phyloP scores from a whole-genome alignment of 2,329 filamentous ascomycete genomes.

The Venturia carpophila region DNA sequence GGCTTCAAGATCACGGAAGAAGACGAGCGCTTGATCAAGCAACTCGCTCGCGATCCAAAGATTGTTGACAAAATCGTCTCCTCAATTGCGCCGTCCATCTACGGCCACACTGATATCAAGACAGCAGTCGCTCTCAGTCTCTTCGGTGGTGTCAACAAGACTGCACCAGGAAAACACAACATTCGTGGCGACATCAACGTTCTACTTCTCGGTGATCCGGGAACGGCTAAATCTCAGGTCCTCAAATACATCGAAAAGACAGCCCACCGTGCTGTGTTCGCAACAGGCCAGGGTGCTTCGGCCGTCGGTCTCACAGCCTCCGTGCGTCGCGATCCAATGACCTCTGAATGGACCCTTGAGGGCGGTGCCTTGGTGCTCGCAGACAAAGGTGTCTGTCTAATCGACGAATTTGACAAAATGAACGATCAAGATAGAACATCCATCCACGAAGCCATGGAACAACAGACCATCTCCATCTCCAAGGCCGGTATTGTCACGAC shows the following conservation, averaged over 20 bases:
- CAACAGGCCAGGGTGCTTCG: slow-evolving; percentile 92
- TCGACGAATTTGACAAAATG: slow-evolving; percentile 99
- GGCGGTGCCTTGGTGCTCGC: slow-evolving; percentile 92
- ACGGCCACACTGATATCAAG: slow-evolving; percentile 94
- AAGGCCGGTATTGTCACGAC: slow-evolving; percentile 98
- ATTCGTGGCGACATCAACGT: slow-evolving; percentile 98
- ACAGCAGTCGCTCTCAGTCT: slow-evolving; percentile 90
- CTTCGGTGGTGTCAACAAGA: slow-evolving; percentile 90
- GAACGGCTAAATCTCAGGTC: slow-evolving; percentile 95
- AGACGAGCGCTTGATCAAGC: slow-evolving; percentile 84
- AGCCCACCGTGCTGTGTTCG: slow-evolving; percentile 92
- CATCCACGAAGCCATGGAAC: slow-evolving; percentile 99
- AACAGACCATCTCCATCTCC: slow-evolving; percentile 98
- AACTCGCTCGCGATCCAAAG: slow-evolving; percentile 77
- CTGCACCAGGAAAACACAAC: slow-evolving; percentile 76
- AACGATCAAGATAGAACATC: slow-evolving; percentile 97
- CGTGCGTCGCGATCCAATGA: slow-evolving; percentile 89
- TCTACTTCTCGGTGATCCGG: slow-evolving; percentile 87
- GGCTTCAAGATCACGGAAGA: slow-evolving; percentile 93
- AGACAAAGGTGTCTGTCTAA: slow-evolving; percentile 88
- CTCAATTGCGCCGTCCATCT: slow-evolving; percentile 95
- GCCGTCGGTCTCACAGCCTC: slow-evolving; percentile 96
- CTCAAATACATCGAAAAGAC: slow-evolving; percentile 98
- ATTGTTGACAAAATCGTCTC: slow-evolving; percentile 89
- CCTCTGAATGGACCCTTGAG: slow-evolving; percentile 94